These are phyloP conservation scores for Immersiporthe knoxdaviesiana DNA, from an alignment of 2,329 filamentous ascomycete species.

Conservation along the genomic window DNA sequence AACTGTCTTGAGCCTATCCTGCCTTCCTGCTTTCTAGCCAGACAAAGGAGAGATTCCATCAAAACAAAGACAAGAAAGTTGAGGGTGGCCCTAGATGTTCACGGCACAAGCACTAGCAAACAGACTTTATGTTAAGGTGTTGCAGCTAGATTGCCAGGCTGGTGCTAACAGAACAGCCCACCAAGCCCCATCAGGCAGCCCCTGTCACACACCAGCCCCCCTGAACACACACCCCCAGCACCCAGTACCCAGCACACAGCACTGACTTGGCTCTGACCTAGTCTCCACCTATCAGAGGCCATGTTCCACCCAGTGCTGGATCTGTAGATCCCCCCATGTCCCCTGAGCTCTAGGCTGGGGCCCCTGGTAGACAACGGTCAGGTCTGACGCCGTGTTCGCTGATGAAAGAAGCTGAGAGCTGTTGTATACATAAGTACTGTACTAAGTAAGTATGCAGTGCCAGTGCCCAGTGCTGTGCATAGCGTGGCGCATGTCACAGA, in stretches of 20 bases:
- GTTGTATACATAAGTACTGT: too few species aligned
- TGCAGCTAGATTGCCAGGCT: neutral
- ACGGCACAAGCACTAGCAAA: neutral
- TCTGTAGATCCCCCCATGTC: slow-evolving; percentile 20
- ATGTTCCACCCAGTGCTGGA: slow-evolving; percentile 3
- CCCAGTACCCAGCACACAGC: too few species aligned
- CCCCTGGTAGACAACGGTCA: slow-evolving; percentile 17
- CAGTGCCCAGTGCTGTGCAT: neutral
- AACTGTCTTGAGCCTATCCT: neutral
- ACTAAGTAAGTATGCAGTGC: neutral
- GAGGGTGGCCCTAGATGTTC: neutral
- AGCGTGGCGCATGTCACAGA: slow-evolving; percentile 14
- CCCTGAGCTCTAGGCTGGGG: slow-evolving; percentile 9
- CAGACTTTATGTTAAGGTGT: slow-evolving; percentile 5
- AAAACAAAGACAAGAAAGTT: slow-evolving; percentile 5
- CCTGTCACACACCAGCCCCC: neutral
- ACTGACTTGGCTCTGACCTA: slow-evolving; percentile 7
- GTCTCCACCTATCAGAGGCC: slow-evolving; percentile 7
- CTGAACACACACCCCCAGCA: neutral
- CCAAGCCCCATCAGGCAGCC: neutral
- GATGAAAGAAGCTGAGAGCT: slow-evolving; percentile 11
- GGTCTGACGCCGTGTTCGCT: slow-evolving; percentile 17
- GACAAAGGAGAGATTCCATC: neutral
- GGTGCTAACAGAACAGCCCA: slow-evolving; percentile 1
- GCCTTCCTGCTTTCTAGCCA: neutral